Percentiles rank a stretch among this genome's conserved stretches.
phyloP scores from a whole-genome alignment of 2,329 filamentous ascomycete genomes.

The Paecilomyces sp. region DNA sequence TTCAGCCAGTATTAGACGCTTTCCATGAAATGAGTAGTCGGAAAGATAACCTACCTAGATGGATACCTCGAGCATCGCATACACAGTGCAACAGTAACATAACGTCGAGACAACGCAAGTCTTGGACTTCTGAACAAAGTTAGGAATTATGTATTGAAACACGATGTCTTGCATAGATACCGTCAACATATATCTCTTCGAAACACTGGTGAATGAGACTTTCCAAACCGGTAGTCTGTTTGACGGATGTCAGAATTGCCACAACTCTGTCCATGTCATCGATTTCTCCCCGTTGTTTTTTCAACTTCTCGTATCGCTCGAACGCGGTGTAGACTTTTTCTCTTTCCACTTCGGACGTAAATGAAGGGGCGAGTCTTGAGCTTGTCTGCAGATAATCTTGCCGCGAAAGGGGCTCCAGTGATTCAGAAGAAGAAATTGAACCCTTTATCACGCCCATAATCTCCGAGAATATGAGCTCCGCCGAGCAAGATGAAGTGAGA shows the following conservation, averaged over 20 bases:
- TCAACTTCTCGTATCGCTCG: slow-evolving; percentile 17
- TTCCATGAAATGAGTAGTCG: background rate
- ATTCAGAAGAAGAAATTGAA: slow-evolving; percentile 9
- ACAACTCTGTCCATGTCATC: slow-evolving; percentile 15
- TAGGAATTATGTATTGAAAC: background rate
- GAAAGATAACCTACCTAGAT: slow-evolving; percentile 12
- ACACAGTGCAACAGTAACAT: slow-evolving; percentile 18
- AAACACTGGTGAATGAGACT: slow-evolving; percentile 8
- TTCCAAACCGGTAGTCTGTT: slow-evolving; percentile 3
- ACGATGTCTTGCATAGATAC: background rate
- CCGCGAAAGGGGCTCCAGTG: slow-evolving; percentile 10
- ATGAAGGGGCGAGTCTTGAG: slow-evolving; percentile 14
- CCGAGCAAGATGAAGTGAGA: slow-evolving; percentile 9
- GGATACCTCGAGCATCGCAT: slow-evolving; percentile 18
- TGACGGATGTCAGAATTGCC: slow-evolving; percentile 12
- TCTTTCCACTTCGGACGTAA: slow-evolving; percentile 11
- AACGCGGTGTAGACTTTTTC: slow-evolving; percentile 17
- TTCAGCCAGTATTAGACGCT: background rate
- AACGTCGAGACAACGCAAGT: slow-evolving; percentile 20
- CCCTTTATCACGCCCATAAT: slow-evolving; percentile 26
- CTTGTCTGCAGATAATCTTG: slow-evolving; percentile 15
- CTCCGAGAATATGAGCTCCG: slow-evolving; percentile 19
- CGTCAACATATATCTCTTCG: slow-evolving; percentile 14
- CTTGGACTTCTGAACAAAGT: slow-evolving; percentile 20
- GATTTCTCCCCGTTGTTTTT: slow-evolving; percentile 8